Evolutionary conservation across 1,284 basidiomycete species (phyloP).

Genomic region (Sphagnurus paluster): DNA sequence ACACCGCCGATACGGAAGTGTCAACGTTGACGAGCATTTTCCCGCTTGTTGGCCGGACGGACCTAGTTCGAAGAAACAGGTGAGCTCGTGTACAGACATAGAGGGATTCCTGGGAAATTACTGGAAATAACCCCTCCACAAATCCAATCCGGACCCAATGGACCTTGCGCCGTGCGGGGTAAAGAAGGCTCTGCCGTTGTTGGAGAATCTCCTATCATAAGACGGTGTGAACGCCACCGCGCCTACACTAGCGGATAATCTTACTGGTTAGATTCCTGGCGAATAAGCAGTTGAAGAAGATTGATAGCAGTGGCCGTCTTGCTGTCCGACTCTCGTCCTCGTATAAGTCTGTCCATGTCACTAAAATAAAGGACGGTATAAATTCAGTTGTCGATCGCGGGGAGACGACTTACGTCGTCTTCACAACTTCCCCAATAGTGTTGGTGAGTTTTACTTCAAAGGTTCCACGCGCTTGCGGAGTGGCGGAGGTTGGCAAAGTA

Average conservation of each 20-base stretch:
- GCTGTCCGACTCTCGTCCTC: constrained; percentile 4
- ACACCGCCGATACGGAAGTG: constrained; percentile 12
- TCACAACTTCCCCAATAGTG: constrained; percentile 10
- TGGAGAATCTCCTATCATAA: constrained; percentile 8
- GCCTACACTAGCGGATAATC: not conserved
- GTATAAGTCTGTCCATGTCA: constrained; percentile 10
- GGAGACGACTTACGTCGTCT: constrained; percentile 4
- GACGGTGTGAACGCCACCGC: not conserved
- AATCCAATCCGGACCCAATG: constrained; percentile 13
- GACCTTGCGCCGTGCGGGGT: constrained; percentile 11
- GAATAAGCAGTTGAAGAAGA: constrained; percentile 14
- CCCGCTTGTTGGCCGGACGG: constrained; percentile 10
- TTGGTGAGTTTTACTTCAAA: constrained; percentile 10
- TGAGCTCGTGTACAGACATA: not conserved
- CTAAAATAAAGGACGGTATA: not conserved
- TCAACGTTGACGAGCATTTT: constrained; percentile 16
- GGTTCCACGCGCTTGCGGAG: constrained; percentile 7
- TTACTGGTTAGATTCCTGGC: constrained; percentile 14
- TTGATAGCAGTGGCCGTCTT: constrained; percentile 11
- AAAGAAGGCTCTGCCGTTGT: constrained; percentile 15
- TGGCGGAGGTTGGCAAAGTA: not conserved
- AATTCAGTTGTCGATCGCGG: not conserved
- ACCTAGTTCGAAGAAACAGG: constrained; percentile 2
- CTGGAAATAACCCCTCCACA: constrained; percentile 17
- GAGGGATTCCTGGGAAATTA: not conserved